A percentile compares a stretch with the other conserved stretches of the same genome.
These are phyloP conservation scores for Wallacemonas rigidus DNA, from an alignment of 208 protist genomes.

Conservation along the genomic window DNA sequence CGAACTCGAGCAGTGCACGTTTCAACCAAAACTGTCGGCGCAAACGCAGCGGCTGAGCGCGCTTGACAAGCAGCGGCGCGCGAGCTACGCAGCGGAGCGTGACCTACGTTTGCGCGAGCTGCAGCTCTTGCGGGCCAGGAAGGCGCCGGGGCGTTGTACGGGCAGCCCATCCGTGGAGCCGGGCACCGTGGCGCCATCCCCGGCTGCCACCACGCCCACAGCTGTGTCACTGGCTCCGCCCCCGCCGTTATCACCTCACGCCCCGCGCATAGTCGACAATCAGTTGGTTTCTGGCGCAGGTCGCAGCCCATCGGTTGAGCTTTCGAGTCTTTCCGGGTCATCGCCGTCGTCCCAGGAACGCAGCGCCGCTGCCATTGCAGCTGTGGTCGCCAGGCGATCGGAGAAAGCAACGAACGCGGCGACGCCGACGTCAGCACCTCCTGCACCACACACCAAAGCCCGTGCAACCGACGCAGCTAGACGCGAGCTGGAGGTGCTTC, in stretches of 20 bases:
- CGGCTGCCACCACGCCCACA: too few relatives aligned
- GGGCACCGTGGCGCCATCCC: too few relatives aligned
- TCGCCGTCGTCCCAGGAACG: conserved; percentile 15
- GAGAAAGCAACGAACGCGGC: background rate
- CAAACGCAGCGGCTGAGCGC: conserved; percentile 40
- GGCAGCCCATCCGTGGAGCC: too few relatives aligned
- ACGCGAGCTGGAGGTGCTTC: conserved; percentile 16
- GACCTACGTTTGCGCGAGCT: conserved; percentile 28
- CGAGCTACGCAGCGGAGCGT: conserved; percentile 29
- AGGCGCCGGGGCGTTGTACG: background rate
- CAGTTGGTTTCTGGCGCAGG: background rate
- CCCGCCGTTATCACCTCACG: too few relatives aligned
- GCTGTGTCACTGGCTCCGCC: too few relatives aligned
- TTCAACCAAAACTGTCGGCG: conserved; percentile 32
- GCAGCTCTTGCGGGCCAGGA: conserved; percentile 19
- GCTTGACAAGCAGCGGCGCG: conserved; percentile 29
- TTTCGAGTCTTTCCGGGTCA: conserved; percentile 46
- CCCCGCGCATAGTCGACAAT: too few relatives aligned
- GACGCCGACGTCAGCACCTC: background rate
- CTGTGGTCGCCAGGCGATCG: background rate
- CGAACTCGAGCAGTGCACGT: conserved; percentile 30
- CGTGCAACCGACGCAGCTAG: background rate
- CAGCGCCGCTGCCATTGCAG: background rate
- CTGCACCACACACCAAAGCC: background rate
- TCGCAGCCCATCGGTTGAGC: conserved; percentile 26